Evolutionary conservation across 2,329 filamentous ascomycete genomes (phyloP), one percentile per base, ranked within the genome.

Genomic region (Pochonia chlamydosporia): DNA sequence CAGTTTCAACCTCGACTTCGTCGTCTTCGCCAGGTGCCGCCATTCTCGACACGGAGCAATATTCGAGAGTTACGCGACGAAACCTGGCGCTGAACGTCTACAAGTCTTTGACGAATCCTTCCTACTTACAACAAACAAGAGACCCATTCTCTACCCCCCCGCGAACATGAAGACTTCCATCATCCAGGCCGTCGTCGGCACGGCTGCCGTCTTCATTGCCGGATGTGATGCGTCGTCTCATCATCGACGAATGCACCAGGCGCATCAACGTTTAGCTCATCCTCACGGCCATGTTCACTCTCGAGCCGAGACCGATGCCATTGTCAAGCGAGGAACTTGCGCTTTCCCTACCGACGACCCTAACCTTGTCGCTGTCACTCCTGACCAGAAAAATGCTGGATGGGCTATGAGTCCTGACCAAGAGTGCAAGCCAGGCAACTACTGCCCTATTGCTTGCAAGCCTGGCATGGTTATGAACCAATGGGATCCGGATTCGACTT

Each of bases 331-430:
- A 30, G 60, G 57, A 68, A 67, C 72, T 48, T 91, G 87, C 66
- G 59, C 72, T 46, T 86, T 91, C 57, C 87, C 87, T 20, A 60
- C 56, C 10, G 69, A 72, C 28, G 74, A 85, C 59, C 74, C 78
- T 25, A 84, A 85, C 45, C 67, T 91, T 59, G 78, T 89, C 39
- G 64, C 79, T 13, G 75, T 92, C 44, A 87, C 85, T 9, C 85
- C 85, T 4, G 70, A 70, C 44, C 62, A 64, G 37, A 61, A 69
- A 62, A 92, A 92, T 67, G 84, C 73, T 43, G 87, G 87, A 51
- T 92, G 87, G 82, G 87, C 87, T 36, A 82, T 91, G 79, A 86
- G 84, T 58, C 86, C 87, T 4, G 82, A 91, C 63, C 78, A 86
- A 61, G 63, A 76, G 46, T 91, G 87, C 64, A 72, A 70, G 49